phyloP scores from a whole-genome alignment of 805 yeast species.

The Candida rishiriensis region DNA sequence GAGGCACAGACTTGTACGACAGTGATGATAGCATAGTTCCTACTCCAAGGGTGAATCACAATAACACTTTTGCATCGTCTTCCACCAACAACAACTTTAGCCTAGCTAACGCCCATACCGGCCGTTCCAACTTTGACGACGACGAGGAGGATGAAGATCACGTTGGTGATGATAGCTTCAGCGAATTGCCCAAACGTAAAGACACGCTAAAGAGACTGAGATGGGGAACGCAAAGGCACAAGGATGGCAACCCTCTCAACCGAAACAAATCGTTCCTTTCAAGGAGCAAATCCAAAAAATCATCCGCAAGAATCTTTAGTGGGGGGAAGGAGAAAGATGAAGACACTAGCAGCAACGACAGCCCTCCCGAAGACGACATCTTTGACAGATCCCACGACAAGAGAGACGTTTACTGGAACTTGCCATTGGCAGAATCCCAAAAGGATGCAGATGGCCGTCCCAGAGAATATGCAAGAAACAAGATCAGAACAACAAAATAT shows the following conservation, averaged over 20 bases:
- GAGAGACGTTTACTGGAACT: slow-evolving; percentile 56
- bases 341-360: slow-evolving; percentile 30
- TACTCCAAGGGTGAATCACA: slow-evolving; percentile 21
- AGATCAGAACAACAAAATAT: slow-evolving; percentile 92
- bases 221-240: slow-evolving; percentile 88
- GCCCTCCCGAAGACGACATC: slow-evolving; percentile 15
- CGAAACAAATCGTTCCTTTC: slow-evolving; percentile 52
- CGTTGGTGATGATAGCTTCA: slow-evolving; percentile 22
- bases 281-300: slow-evolving; percentile 19
- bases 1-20: slow-evolving; percentile 6
- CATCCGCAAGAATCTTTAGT: slow-evolving; percentile 19
- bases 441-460: slow-evolving; percentile 53
- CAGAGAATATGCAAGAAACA: slow-evolving; percentile 73
- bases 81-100: neutral
- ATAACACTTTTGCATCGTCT: slow-evolving; percentile 9
- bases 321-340: slow-evolving; percentile 27
- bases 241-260: slow-evolving; percentile 59
- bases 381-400: slow-evolving; percentile 24
- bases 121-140: slow-evolving; percentile 20
- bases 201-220: slow-evolving; percentile 69
- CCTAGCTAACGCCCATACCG: slow-evolving; percentile 17
- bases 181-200: slow-evolving; percentile 28
- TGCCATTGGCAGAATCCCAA: slow-evolving; percentile 53
- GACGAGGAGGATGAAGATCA: slow-evolving; percentile 13
- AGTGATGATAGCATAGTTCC: slow-evolving; percentile 14